These are phyloP conservation scores for Abelmoschus esculentus DNA, from an alignment of 345 rosid species.

Conservation along the genomic window DNA sequence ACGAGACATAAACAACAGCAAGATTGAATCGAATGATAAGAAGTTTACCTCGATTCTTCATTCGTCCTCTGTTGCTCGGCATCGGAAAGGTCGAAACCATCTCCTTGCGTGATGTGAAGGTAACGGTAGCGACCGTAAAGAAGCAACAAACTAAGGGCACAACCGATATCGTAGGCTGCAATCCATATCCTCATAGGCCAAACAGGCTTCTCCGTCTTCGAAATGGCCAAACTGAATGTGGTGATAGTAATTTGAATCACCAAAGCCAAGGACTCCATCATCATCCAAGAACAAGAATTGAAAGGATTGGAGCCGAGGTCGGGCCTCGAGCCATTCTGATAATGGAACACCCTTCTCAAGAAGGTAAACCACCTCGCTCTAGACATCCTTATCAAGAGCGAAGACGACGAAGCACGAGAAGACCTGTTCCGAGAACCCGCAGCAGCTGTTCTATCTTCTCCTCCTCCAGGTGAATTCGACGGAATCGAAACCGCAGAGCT, in stretches of 20 bases:
- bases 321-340: constrained; percentile 49
- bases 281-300: constrained; percentile 82
- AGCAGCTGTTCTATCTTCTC: constrained; percentile 15
- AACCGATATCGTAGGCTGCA: constrained; percentile 73
- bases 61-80: constrained; percentile 63
- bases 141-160: constrained; percentile 57
- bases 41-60: constrained; percentile 72
- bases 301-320: constrained; percentile 91
- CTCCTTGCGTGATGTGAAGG: constrained; percentile 30
- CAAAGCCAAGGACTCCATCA: constrained; percentile 69
- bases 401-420: constrained; percentile 29
- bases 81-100: constrained; percentile 44
- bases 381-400: constrained; percentile 58
- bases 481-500: constrained; percentile 30
- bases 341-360: constrained; percentile 91
- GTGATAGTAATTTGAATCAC: constrained; percentile 54
- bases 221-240: constrained; percentile 58
- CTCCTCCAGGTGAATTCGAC: constrained; percentile 33
- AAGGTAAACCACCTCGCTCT: constrained; percentile 93
- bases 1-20: background rate
- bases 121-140: constrained; percentile 74
- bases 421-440: constrained; percentile 38
- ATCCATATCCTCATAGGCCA: constrained; percentile 97
- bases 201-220: constrained; percentile 64
- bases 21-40: background rate